Base-by-base conservation (phyloP, 805 yeast species). In the Yarrowia deformans region DNA sequence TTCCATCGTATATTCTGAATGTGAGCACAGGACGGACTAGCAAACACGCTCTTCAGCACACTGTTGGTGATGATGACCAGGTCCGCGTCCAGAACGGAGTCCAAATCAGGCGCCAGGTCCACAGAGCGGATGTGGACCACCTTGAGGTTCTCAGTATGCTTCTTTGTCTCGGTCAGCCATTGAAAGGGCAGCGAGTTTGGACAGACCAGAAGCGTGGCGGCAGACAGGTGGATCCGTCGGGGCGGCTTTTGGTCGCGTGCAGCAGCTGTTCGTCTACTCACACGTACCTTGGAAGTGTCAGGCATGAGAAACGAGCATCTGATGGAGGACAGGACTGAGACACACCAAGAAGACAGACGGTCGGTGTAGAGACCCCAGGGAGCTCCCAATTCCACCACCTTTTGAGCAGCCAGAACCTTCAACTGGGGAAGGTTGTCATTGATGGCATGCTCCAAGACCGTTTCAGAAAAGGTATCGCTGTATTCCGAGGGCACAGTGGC, bases 1-100 rank as follows among this genome's bases (percentile, higher is more conserved):
- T 48, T 63, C 68, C 68, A 63, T 5, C 68, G 34, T 35, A 63
- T 63, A 9, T 40, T n/a, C 23, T n/a, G 55, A 9, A 49, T 60
- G 19, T 54, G 60, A 0, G 45, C 18, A 16, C 35, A 42, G 0
- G 8, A 16, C 2, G 39, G 40, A 9, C 10, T 23, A 5, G 63
- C 5, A 8, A 56, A 40, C 39, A 56, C 60, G 1, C 23, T 35
- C 8, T 54, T 54, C 18, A 56, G n/a, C 0, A 42, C 35, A 29
- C 49, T 42, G 40, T 56, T 40, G 12, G 64, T 56, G 29, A 56
- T 42, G n/a, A 56, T 56, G 12, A 56, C 39, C 7, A 56, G 37
- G 32, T 56, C 64, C 1, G 64, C 48, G 34, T n/a, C 49, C 1
- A 56, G 32, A 3, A 42, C 39, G 8, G 37, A 13, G 6, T 56